phyloP scores from a whole-genome alignment of 768 basidiomycete species.

The Kwoniella sp. region DNA sequence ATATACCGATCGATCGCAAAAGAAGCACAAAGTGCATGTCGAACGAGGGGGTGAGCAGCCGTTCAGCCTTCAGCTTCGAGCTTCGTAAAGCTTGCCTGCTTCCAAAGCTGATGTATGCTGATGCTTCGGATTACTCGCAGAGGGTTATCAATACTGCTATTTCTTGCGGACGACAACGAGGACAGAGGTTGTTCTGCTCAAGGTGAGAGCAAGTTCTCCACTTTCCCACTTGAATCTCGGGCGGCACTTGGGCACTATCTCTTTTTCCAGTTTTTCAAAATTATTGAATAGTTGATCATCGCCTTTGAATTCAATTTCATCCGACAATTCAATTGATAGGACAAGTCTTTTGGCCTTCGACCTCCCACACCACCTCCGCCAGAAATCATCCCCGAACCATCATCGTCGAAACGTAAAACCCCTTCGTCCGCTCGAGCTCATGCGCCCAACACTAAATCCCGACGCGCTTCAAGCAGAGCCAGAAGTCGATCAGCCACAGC shows the following conservation, averaged over 20 bases:
- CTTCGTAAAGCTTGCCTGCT: no score
- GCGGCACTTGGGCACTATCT: no score
- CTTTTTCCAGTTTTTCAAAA: no score
- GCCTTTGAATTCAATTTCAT: no score
- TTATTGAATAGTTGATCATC: no score
- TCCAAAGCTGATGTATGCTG: constrained; percentile 7
- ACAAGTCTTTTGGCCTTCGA: constrained; percentile 43
- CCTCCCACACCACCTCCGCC: constrained; percentile 32
- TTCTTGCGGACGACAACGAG: constrained; percentile 81
- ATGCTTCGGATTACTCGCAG: constrained; percentile 61
- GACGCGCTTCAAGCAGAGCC: constrained; percentile 9
- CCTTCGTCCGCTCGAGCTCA: constrained; percentile 1
- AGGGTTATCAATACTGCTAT: constrained; percentile 86
- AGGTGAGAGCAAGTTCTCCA: no score
- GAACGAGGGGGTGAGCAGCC: constrained; percentile 79
- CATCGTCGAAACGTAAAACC: constrained; percentile 20
- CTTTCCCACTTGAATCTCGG: no score
- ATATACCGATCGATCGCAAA: constrained; percentile 51
- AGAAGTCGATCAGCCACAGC: constrained; percentile 24
- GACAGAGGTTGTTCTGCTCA: constrained; percentile 72
- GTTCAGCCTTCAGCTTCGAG: not conserved
- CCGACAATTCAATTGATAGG: no score
- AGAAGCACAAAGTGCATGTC: constrained; percentile 76
- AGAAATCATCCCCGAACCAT: constrained; percentile 2
- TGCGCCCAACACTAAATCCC: not conserved